Conservation (phyloP, 2,329 filamentous ascomycete species). For the Claviceps cyperi region DNA sequence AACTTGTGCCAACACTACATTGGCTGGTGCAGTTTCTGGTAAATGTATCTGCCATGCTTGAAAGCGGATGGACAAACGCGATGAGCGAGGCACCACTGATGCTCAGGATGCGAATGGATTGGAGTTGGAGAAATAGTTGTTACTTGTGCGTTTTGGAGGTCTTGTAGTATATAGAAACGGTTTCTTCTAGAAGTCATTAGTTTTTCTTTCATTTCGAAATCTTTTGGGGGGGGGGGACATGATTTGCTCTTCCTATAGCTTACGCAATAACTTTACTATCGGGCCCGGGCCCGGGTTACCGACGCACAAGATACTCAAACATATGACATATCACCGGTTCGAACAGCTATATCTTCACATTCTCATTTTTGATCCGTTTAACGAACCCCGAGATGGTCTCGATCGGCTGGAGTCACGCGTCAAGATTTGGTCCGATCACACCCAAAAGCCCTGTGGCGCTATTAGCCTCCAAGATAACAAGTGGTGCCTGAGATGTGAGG, state of each 20-base stretch:
- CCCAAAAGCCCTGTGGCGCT: too few species aligned
- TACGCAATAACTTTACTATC: not conserved
- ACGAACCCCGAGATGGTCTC: too few species aligned
- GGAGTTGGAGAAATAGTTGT: conserved; percentile 1
- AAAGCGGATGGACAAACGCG: not conserved
- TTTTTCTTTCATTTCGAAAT: not conserved
- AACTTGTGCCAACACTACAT: conserved; percentile 98
- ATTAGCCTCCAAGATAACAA: too few species aligned
- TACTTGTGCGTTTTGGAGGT: not conserved
- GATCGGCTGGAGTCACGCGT: too few species aligned
- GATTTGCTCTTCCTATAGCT: not conserved
- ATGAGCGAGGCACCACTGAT: not conserved
- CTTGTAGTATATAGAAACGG: not conserved
- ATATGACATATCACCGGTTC: too few species aligned
- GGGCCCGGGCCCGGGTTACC: too few species aligned
- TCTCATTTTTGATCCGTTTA: too few species aligned
- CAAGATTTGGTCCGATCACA: too few species aligned
- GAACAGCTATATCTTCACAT: too few species aligned
- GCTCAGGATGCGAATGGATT: not conserved
- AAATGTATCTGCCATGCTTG: conserved; percentile 8
- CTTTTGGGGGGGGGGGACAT: too few species aligned
- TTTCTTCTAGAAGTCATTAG: not conserved
- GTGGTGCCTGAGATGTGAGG: too few species aligned
- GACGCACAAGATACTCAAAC: too few species aligned
- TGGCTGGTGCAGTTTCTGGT: conserved; percentile 99